Percentiles rank a stretch among this genome's conserved stretches.
These are phyloP conservation scores for Amoeboaphelidium protococcarum DNA, from an alignment of 371 early-diverging fungal species.

Conservation along the genomic window DNA sequence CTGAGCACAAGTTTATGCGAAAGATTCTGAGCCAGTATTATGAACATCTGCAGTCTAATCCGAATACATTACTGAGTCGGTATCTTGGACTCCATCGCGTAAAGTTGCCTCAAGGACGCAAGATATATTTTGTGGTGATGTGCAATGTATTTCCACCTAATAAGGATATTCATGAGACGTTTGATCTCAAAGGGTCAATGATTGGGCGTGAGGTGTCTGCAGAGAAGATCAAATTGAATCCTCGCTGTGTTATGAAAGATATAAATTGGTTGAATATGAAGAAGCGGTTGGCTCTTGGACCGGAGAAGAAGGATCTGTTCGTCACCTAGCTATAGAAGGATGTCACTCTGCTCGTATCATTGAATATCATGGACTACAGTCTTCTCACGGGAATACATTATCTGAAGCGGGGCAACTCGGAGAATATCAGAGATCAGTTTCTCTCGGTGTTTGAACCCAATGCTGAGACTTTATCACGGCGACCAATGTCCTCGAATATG, in stretches of 20 bases:
- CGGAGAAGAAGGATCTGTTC: constrained; percentile 37
- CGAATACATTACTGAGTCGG: constrained; percentile 73
- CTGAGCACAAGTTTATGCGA: constrained; percentile 74
- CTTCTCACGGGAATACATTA: constrained; percentile 75
- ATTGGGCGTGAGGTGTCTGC: constrained; percentile 44
- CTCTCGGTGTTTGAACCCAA: constrained; percentile 39
- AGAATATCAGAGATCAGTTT: constrained; percentile 56
- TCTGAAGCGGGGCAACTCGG: constrained; percentile 43
- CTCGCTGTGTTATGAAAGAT: constrained; percentile 72
- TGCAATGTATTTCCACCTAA: constrained; percentile 86
- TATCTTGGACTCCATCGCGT: constrained; percentile 86
- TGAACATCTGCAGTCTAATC: constrained; percentile 49
- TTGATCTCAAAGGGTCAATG: constrained; percentile 81
- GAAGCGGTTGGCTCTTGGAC: constrained; percentile 50
- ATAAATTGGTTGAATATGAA: constrained; percentile 59
- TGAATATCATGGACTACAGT: constrained; percentile 93
- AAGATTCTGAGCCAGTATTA: constrained; percentile 56
- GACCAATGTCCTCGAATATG: not conserved
- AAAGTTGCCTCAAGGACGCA: constrained; percentile 62
- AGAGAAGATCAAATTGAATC: constrained; percentile 35
- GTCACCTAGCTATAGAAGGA: constrained; percentile 59
- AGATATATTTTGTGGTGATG: constrained; percentile 95
- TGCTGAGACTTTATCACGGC: constrained; percentile 3
- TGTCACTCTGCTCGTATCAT: constrained; percentile 33
- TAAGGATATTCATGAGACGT: constrained; percentile 81